Evolutionary conservation across 2,329 filamentous ascomycete genomes (phyloP).

Genomic region (Xylaria sp.): DNA sequence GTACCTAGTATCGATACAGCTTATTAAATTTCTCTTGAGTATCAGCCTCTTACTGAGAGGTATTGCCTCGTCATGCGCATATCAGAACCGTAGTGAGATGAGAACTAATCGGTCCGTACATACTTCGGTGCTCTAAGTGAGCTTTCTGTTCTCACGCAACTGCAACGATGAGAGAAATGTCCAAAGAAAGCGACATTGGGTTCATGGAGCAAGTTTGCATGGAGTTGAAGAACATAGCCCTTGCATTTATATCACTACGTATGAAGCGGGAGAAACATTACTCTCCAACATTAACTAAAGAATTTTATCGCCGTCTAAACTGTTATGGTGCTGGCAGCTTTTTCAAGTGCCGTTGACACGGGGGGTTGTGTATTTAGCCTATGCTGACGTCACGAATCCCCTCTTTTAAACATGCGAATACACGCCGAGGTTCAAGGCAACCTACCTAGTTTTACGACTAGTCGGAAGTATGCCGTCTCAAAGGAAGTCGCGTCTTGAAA

Average conservation of each 20-base stretch:
- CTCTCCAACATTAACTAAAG: background rate
- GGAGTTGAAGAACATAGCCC: background rate
- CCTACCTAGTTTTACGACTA: background rate
- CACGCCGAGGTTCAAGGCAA: background rate
- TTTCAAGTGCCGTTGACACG: background rate
- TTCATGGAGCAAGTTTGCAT: background rate
- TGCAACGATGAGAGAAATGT: background rate
- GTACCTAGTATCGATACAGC: background rate
- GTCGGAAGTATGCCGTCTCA: background rate
- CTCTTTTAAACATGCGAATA: slow-evolving; percentile 8
- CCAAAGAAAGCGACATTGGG: background rate
- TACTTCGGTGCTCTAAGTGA: background rate
- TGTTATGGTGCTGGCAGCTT: too few relatives aligned
- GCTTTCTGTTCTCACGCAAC: background rate
- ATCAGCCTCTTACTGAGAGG: background rate
- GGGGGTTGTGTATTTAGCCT: slow-evolving; percentile 27
- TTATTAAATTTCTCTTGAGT: background rate
- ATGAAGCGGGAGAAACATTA: background rate
- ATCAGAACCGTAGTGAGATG: background rate
- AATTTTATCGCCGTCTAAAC: too few relatives aligned
- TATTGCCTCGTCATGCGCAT: background rate
- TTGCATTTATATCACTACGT: background rate
- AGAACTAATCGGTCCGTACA: background rate
- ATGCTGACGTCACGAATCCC: slow-evolving; percentile 28
- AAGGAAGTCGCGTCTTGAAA: background rate